Percentiles rank a stretch among this genome's conserved stretches.
Conservation (phyloP, 169 alveolate genomes). For the Fabrea salina region DNA sequence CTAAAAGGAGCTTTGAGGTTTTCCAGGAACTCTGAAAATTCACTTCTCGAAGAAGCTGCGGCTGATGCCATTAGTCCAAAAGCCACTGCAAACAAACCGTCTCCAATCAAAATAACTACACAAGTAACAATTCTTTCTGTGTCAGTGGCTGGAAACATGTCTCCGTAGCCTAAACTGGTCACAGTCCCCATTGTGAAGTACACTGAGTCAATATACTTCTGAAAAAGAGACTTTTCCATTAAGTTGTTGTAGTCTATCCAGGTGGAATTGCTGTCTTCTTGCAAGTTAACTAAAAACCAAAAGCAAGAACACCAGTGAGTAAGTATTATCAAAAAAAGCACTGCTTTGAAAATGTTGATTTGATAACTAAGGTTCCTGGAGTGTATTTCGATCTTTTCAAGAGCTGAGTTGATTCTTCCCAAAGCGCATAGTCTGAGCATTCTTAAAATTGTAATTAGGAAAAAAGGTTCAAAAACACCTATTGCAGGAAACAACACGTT, state of each 20-base stretch:
- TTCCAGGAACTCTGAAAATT: neutral
- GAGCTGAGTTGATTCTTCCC: constrained; percentile 24
- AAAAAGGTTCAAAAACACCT: constrained; percentile 6
- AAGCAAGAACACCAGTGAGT: constrained; percentile 55
- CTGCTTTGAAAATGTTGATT: constrained; percentile 33
- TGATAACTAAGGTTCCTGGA: constrained; percentile 5
- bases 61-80: constrained; percentile 57
- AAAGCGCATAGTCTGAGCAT: constrained; percentile 32
- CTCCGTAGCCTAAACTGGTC: constrained; percentile 45
- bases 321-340: constrained; percentile 29
- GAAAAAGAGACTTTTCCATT: neutral
- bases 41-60: neutral
- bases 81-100: constrained; percentile 48
- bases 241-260: constrained; percentile 36
- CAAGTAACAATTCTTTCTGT: constrained; percentile 41
- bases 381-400: constrained; percentile 36
- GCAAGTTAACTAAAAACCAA: constrained; percentile 43
- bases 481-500: constrained; percentile 37
- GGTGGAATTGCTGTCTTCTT: neutral
- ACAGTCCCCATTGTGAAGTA: constrained; percentile 46
- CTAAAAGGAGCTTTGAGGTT: neutral
- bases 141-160: constrained; percentile 42
- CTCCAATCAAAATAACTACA: constrained; percentile 44
- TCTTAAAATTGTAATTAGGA: constrained; percentile 26
- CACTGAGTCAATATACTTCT: constrained; percentile 18